phyloP scores from a whole-genome alignment of 192 early-diverging fungal genomes.

The Gonapodya sp. region DNA sequence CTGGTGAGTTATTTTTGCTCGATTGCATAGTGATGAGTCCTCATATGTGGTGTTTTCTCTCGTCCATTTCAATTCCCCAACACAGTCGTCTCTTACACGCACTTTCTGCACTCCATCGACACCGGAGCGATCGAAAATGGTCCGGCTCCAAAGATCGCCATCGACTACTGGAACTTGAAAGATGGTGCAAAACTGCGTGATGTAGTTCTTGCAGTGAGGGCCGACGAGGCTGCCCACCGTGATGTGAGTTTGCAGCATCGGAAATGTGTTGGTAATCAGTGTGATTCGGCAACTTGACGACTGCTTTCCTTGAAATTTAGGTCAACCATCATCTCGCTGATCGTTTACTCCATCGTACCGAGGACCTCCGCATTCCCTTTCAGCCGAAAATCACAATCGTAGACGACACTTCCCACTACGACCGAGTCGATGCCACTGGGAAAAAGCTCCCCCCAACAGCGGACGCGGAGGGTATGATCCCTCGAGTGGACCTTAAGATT shows the following conservation, averaged over 20 bases:
- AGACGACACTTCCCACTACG: neutral
- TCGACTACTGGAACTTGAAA: conserved; percentile 56
- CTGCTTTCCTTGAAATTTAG: neutral
- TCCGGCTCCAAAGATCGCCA: conserved; percentile 74
- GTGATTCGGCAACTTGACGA: too few species aligned
- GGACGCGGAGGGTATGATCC: conserved; percentile 3
- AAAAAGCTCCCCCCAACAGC: neutral
- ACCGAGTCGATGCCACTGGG: neutral
- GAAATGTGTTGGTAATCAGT: too few species aligned
- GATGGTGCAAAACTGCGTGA: conserved; percentile 68
- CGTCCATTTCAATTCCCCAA: neutral
- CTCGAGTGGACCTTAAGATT: neutral
- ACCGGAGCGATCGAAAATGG: conserved; percentile 44
- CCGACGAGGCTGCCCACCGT: conserved; percentile 82
- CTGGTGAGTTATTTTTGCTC: conserved; percentile 24
- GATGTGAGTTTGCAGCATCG: conserved; percentile 31
- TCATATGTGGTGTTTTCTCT: too few species aligned
- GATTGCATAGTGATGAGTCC: too few species aligned
- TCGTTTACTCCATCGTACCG: conserved; percentile 38
- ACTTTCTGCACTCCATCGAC: conserved; percentile 78
- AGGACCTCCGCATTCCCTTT: conserved; percentile 39
- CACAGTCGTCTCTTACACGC: conserved; percentile 72
- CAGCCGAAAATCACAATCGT: conserved; percentile 18
- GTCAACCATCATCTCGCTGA: conserved; percentile 80
- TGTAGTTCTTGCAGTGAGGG: conserved; percentile 74